Conservation (phyloP, 805 yeast genomes). For the Torulaspora gathmanii region DNA sequence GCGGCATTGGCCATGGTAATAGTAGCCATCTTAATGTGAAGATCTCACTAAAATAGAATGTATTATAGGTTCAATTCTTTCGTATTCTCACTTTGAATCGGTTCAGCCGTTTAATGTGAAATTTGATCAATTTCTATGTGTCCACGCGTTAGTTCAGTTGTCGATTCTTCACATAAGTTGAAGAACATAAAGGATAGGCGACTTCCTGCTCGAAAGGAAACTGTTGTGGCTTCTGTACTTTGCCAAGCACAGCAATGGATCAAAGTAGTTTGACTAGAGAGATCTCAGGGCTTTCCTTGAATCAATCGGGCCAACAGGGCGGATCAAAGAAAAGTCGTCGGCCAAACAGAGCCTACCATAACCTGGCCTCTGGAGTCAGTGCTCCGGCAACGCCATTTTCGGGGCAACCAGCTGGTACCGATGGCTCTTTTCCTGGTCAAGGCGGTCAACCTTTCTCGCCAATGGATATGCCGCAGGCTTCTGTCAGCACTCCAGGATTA, state of each 20-base stretch:
- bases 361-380: slow-evolving; percentile 17
- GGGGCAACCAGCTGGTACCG: slow-evolving; percentile 9
- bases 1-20: neutral
- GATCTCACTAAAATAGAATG: neutral
- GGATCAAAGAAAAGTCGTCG: slow-evolving; percentile 26
- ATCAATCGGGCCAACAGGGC: slow-evolving; percentile 13
- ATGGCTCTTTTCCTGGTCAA: slow-evolving; percentile 8
- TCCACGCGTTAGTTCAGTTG: neutral
- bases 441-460: slow-evolving; percentile 14
- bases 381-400: slow-evolving; percentile 14
- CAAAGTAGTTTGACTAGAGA: slow-evolving; percentile 18
- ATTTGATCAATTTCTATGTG: neutral
- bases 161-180: neutral
- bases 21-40: neutral
- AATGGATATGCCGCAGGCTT: slow-evolving; percentile 10
- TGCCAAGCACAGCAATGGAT: slow-evolving; percentile 5
- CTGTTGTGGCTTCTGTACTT: neutral
- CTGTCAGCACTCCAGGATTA: slow-evolving; percentile 13
- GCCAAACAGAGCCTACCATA: slow-evolving; percentile 33
- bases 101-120: neutral
- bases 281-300: slow-evolving; percentile 23
- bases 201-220: neutral
- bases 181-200: neutral
- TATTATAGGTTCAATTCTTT: neutral
- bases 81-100: neutral